Evolutionary conservation across 331 rosid genomes (phyloP).

Genomic region (Dryas integrifolia): DNA sequence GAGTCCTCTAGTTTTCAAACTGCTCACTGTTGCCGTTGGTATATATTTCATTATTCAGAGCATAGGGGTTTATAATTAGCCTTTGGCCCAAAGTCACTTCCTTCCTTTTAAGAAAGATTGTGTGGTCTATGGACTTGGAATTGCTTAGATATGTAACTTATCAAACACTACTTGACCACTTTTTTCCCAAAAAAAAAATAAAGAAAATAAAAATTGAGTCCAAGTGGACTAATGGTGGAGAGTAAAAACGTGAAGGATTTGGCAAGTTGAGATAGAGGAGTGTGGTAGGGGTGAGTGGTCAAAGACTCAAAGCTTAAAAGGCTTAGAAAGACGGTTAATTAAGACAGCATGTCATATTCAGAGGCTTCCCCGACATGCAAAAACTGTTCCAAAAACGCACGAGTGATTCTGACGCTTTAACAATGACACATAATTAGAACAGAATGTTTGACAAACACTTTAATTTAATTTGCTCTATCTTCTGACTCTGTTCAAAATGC

Average conservation of each 20-base stretch:
- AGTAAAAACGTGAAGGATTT: slow-evolving; percentile 23
- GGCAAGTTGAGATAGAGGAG: slow-evolving; percentile 10
- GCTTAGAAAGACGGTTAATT: slow-evolving; percentile 6
- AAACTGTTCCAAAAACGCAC: slow-evolving; percentile 33
- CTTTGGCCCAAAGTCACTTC: not conserved
- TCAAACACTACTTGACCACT: not conserved
- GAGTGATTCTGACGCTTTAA: slow-evolving; percentile 34
- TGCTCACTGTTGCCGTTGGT: too few relatives aligned
- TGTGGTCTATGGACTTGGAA: not conserved
- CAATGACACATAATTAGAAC: not conserved
- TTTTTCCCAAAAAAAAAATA: too few relatives aligned
- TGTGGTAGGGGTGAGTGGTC: not conserved
- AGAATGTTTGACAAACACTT: not conserved
- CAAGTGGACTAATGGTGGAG: too few relatives aligned
- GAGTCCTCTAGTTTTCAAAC: not conserved
- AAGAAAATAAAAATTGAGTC: too few relatives aligned
- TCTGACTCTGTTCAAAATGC: not conserved
- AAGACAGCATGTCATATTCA: slow-evolving; percentile 28
- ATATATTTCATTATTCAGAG: too few relatives aligned
- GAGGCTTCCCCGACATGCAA: slow-evolving; percentile 36
- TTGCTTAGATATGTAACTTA: not conserved
- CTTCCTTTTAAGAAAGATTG: not conserved
- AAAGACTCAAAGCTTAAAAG: not conserved
- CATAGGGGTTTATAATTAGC: too few relatives aligned
- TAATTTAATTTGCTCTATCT: too few relatives aligned